Percentiles rank a stretch among this genome's conserved stretches.
These are phyloP conservation scores for Diutina mesorugosa DNA, from an alignment of 1,139 yeast genomes.

Conservation along the genomic window DNA sequence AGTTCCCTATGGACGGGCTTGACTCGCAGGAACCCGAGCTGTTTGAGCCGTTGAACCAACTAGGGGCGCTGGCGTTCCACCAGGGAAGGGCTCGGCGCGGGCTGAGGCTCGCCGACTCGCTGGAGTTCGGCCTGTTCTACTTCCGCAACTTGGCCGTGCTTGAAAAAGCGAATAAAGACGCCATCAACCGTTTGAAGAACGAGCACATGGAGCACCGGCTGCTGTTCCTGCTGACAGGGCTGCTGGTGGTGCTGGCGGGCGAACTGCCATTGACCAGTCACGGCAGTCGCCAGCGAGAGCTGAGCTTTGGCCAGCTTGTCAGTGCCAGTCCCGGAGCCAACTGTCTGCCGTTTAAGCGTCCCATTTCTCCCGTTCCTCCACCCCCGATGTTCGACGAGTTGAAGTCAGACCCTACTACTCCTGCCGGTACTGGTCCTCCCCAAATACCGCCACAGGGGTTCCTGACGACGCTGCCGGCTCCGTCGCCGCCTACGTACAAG, in stretches of 20 bases:
- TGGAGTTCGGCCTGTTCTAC: constrained; percentile 88
- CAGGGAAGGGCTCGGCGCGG: constrained; percentile 53
- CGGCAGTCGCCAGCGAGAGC: background rate
- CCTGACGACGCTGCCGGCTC: background rate
- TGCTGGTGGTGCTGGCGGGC: constrained; percentile 1
- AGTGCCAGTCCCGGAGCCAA: constrained; percentile 7
- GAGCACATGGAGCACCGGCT: constrained; percentile 57
- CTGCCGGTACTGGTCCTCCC: background rate
- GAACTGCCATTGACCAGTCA: background rate
- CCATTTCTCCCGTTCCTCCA: constrained; percentile 16
- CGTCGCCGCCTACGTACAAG: background rate
- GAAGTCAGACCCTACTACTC: background rate
- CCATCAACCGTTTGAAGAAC: constrained; percentile 69
- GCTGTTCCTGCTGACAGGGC: constrained; percentile 17
- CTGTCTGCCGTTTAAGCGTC: constrained; percentile 21
- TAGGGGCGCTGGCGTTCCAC: constrained; percentile 4
- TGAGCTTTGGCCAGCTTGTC: constrained; percentile 3
- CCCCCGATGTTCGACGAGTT: background rate
- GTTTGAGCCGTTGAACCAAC: background rate
- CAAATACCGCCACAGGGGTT: background rate
- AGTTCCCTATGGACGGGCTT: constrained; percentile 30
- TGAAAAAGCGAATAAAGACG: constrained; percentile 90
- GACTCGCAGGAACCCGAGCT: constrained; percentile 16
- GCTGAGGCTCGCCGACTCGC: constrained; percentile 55
- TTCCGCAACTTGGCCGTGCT: constrained; percentile 81